Evolutionary conservation across 2,329 filamentous ascomycete species (phyloP).

Genomic region (Chrysoporthe cubensis): DNA sequence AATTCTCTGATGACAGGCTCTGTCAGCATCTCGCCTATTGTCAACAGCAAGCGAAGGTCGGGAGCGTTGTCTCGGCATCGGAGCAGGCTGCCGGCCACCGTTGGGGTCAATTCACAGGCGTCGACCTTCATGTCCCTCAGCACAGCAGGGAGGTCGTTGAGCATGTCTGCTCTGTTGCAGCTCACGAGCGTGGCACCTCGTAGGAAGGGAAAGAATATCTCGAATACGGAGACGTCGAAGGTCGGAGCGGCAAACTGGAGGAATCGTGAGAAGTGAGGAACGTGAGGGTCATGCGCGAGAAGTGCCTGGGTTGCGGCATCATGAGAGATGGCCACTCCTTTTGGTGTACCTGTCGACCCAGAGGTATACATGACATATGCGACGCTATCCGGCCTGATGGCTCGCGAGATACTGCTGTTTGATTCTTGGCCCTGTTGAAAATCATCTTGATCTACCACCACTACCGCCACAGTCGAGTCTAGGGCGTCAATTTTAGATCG

Average conservation of each 20-base stretch:
- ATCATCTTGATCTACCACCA: slow-evolving; percentile 41
- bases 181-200: slow-evolving; percentile 74
- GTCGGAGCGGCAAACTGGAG: slow-evolving; percentile 91
- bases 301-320: slow-evolving; percentile 79
- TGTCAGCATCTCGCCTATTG: slow-evolving; percentile 93
- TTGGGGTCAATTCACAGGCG: slow-evolving; percentile 87
- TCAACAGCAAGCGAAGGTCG: slow-evolving; percentile 71
- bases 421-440: not conserved
- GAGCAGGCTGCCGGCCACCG: slow-evolving; percentile 79
- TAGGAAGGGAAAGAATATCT: slow-evolving; percentile 87
- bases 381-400: slow-evolving; percentile 47
- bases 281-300: slow-evolving; percentile 76
- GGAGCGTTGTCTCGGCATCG: slow-evolving; percentile 70
- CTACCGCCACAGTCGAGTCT: slow-evolving; percentile 36
- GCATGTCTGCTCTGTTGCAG: slow-evolving; percentile 69
- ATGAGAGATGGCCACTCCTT: slow-evolving; percentile 85
- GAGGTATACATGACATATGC: slow-evolving; percentile 96
- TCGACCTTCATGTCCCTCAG: slow-evolving; percentile 72
- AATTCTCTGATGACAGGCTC: slow-evolving; percentile 77
- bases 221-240: slow-evolving; percentile 93
- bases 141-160: slow-evolving; percentile 73
- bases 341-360: slow-evolving; percentile 85
- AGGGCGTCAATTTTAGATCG: slow-evolving; percentile 44
- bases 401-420: not conserved
- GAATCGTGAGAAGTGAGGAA: slow-evolving; percentile 78